These are phyloP conservation scores for Huntiella omanensis DNA, from an alignment of 2,329 filamentous ascomycete genomes.

Conservation along the genomic window DNA sequence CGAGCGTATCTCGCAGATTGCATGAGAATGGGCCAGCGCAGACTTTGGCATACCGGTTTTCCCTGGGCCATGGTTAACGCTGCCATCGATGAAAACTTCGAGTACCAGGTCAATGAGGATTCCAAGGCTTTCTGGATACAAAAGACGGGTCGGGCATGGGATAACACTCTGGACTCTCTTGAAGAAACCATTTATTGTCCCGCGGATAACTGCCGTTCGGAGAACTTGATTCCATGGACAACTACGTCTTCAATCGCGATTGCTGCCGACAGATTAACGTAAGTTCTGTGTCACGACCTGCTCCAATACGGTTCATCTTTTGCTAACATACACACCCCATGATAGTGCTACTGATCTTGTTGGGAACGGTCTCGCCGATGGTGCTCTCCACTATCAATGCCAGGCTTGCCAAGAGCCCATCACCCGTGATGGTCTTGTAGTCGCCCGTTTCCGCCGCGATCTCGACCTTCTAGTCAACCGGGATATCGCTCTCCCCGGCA, in stretches of 20 bases:
- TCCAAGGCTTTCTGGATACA: slow-evolving; percentile 28
- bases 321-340: neutral
- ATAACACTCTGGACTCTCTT: slow-evolving; percentile 33
- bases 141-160: slow-evolving; percentile 34
- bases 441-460: slow-evolving; percentile 42
- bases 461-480: slow-evolving; percentile 26
- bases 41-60: slow-evolving; percentile 42
- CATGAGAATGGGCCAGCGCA: slow-evolving; percentile 34
- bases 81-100: slow-evolving; percentile 40
- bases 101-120: slow-evolving; percentile 28
- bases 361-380: slow-evolving; percentile 43
- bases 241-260: slow-evolving; percentile 20
- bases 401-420: slow-evolving; percentile 28
- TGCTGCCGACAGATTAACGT: slow-evolving; percentile 5
- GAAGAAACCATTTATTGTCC: slow-evolving; percentile 36
- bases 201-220: slow-evolving; percentile 22
- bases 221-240: slow-evolving; percentile 39
- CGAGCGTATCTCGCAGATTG: slow-evolving; percentile 57
- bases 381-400: slow-evolving; percentile 33
- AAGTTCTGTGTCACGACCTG: neutral
- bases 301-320: too few relatives aligned
- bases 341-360: slow-evolving; percentile 11
- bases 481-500: slow-evolving; percentile 45
- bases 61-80: slow-evolving; percentile 44
- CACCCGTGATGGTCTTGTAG: slow-evolving; percentile 38